phyloP scores from a whole-genome alignment of 2,329 filamentous ascomycete genomes.

The Talaromyces sp. region DNA sequence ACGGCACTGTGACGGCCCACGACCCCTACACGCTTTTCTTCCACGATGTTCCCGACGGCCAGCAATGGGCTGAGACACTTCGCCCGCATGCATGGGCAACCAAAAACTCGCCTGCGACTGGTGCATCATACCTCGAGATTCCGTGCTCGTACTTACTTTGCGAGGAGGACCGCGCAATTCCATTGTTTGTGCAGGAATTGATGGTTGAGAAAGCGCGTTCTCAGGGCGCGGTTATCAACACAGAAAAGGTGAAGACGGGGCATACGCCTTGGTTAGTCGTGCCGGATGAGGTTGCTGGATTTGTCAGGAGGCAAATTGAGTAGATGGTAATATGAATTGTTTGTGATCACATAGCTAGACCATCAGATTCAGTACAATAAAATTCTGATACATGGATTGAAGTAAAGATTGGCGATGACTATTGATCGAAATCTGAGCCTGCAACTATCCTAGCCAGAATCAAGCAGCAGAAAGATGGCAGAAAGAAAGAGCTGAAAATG shows the following conservation, averaged over 20 bases:
- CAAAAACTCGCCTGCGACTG: slow-evolving; percentile 27
- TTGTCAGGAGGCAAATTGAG: neutral
- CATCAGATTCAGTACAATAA: neutral
- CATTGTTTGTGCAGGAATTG: slow-evolving; percentile 29
- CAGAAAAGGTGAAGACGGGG: slow-evolving; percentile 28
- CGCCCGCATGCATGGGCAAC: slow-evolving; percentile 32
- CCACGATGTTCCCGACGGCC: slow-evolving; percentile 30
- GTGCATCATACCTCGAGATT: slow-evolving; percentile 27
- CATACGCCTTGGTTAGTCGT: slow-evolving; percentile 32
- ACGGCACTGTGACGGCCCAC: slow-evolving; percentile 26
- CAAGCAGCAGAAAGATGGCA: neutral
- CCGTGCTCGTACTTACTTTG: slow-evolving; percentile 29
- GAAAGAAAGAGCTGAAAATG: neutral
- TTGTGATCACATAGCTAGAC: neutral
- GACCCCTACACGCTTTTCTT: slow-evolving; percentile 30
- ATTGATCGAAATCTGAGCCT: neutral
- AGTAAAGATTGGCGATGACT: neutral
- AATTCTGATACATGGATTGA: neutral
- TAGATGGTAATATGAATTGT: neutral
- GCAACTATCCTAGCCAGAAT: neutral
- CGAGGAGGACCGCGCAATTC: slow-evolving; percentile 31
- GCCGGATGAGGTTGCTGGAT: slow-evolving; percentile 17
- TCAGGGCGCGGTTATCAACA: slow-evolving; percentile 28
- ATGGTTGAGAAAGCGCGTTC: slow-evolving; percentile 30
- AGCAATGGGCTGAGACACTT: slow-evolving; percentile 29